Base-by-base conservation (phyloP, 129 eudicot species). In the Silybum marianum region DNA sequence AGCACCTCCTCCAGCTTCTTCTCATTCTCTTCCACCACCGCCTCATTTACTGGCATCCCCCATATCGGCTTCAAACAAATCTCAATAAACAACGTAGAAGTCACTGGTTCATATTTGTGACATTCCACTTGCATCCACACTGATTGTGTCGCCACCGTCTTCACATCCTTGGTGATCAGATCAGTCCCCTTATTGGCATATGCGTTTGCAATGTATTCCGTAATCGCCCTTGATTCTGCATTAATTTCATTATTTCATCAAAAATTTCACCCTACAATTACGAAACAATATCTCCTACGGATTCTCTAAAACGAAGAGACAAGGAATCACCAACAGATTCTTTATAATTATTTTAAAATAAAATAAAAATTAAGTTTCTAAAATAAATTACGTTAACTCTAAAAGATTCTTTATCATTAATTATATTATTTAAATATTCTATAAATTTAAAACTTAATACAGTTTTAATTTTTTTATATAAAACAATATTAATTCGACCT, bases 221-320 rank as follows among this genome's bases (percentile, higher is more conserved):
- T 90, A 40, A 92, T 85, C 34, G 95, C 97, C 87, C 97, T 90
- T 66, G 97, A 92, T 72, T 92, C 97, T 92, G 90, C 13, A 84
- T 6, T 66, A 63, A 39, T 36, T 40, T 24, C 9, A 70, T 22
- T 7, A 46, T 8, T 34, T 23, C 34, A 46, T 7, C 24, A 32
- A 22, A 1, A 12, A 2, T 8, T 16, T 3, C 23, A 14, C 11
- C 10, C 9, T 25, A 70, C 11, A 4, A 28, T 36, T 36, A 36
- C 22, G 1, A 28, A n/a, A 71, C 36, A 32, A 3, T 3, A 28
- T 28, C n/a, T 26, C 1, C 30, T 1, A 26, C 30, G 2, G 1
- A 26, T 26, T 26, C 30, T 26, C 36, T 4, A 32, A 32, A 32
- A 32, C 3, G 36, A 32, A 32, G 5, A 32, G 6, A 32, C 6